Percentiles rank a stretch among this genome's conserved stretches.
Evolutionary conservation across 2,329 filamentous ascomycete genomes (phyloP).

Genomic region (Alternaria sp.): DNA sequence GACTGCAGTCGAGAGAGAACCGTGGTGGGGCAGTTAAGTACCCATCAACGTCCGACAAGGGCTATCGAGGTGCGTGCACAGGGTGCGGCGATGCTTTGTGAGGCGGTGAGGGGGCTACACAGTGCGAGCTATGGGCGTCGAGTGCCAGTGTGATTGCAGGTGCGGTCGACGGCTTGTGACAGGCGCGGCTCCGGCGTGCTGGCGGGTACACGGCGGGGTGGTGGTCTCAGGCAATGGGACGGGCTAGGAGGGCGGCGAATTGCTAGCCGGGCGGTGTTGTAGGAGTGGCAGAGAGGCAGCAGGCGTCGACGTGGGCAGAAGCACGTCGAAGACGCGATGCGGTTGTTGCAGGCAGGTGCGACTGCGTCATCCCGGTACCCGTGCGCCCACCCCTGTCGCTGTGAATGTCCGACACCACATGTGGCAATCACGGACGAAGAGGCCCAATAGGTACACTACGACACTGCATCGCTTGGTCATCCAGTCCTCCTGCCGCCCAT

Average conservation of each 20-base stretch:
- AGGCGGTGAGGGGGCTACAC: conserved; percentile 1
- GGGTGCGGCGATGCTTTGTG: neutral
- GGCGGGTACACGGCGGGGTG: neutral
- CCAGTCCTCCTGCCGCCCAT: conserved; percentile 10
- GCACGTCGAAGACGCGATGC: conserved; percentile 30
- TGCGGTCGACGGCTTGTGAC: neutral
- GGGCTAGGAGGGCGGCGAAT: neutral
- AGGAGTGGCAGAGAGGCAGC: conserved; percentile 6
- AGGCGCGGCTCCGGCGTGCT: conserved; percentile 2
- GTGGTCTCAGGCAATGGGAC: neutral
- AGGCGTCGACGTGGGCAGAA: conserved; percentile 26
- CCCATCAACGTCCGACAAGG: conserved; percentile 16
- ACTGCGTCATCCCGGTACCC: conserved; percentile 30
- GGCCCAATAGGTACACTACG: conserved; percentile 14
- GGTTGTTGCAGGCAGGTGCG: conserved; percentile 31
- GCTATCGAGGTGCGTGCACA: neutral
- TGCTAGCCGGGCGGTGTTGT: neutral
- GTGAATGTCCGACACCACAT: conserved; percentile 30
- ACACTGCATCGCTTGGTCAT: conserved; percentile 2
- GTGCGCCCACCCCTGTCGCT: conserved; percentile 29
- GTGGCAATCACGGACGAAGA: conserved; percentile 29
- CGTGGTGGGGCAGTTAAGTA: conserved; percentile 32
- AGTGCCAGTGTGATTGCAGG: conserved; percentile 1
- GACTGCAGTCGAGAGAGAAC: conserved; percentile 18
- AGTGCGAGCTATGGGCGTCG: conserved; percentile 5